Evolutionary conservation across 345 rosid genomes (phyloP), one percentile per base, ranked within the genome.

Genomic region (Combretum micranthum): DNA sequence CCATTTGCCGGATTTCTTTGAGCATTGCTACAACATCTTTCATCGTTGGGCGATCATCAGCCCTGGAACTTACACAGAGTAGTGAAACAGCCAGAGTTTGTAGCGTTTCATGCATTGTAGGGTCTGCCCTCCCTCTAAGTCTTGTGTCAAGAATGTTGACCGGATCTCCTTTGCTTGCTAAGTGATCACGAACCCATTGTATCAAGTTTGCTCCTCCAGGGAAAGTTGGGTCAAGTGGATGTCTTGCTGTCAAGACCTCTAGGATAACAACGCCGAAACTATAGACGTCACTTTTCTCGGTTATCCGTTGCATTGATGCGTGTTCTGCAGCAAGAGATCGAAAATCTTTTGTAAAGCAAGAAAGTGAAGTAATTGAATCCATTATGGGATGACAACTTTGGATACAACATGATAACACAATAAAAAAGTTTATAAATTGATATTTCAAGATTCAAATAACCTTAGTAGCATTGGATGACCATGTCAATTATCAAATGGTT

Each of bases 21-120:
- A 93, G 87, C 97, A 93, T 83, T 15, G 99, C 97, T 14, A 79
- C 97, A 20, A 93, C 77, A 46, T 93, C 99, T 62, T 80, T 93
- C 96, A 93, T 93, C 57, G 59, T 70, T 2, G 95, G 97, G 20
- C 99, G 83, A 52, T 89, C 97, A 3, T 66, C 47, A 1, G 80
- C 72, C 59, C 76, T 66, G 15, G 72, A 66, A 77, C 83, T 80
- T 65, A 85, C 72, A 64, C 99, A 93, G 4, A 93, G 80, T 56
- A 80, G 74, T 15, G 97, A 88, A n/a, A 85, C 84, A 9, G 99
- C 96, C 42, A 93, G 75, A 3, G 97, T 85, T 44, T 93, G 99
- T 18, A 82, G 77, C 89, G 86, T 83, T 72, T 93, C 99, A 13
- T 89, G 99, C 91, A 79, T 80, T 16, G 78, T 70, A 2, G 85